These are phyloP conservation scores for Cytospora mali DNA, from an alignment of 2,329 filamentous ascomycete species.

Conservation along the genomic window DNA sequence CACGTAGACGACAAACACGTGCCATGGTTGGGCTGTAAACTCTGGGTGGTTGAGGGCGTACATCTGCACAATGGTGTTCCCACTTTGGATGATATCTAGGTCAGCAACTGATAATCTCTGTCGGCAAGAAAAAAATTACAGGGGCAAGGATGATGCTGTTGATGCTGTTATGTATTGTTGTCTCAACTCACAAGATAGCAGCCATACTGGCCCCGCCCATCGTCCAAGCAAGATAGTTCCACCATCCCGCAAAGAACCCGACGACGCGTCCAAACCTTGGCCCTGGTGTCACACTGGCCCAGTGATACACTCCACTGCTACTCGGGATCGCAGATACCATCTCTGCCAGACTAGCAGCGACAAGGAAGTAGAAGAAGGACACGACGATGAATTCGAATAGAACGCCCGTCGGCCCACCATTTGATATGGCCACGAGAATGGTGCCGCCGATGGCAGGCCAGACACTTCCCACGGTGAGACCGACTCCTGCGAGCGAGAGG, in stretches of 20 bases:
- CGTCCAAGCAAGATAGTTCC: slow-evolving; percentile 48
- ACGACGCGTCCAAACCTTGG: slow-evolving; percentile 51
- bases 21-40: slow-evolving; percentile 44
- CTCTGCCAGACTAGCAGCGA: slow-evolving; percentile 62
- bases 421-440: slow-evolving; percentile 55
- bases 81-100: slow-evolving; percentile 15
- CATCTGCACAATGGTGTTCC: slow-evolving; percentile 47
- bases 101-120: not conserved
- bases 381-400: slow-evolving; percentile 61
- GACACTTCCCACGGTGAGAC: slow-evolving; percentile 46
- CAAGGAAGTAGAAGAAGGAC: slow-evolving; percentile 57
- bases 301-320: slow-evolving; percentile 63
- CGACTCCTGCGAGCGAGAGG: slow-evolving; percentile 45
- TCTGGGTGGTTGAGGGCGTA: slow-evolving; percentile 45
- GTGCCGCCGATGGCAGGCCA: slow-evolving; percentile 49
- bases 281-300: slow-evolving; percentile 61
- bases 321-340: slow-evolving; percentile 64
- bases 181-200: slow-evolving; percentile 37
- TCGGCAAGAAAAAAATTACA: not conserved
- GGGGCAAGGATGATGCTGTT: no score
- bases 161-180: no score
- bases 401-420: slow-evolving; percentile 64
- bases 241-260: slow-evolving; percentile 50
- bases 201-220: slow-evolving; percentile 45
- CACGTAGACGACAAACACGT: slow-evolving; percentile 47